Evolutionary conservation across 2,329 filamentous ascomycete species (phyloP), one percentile per base, ranked within the genome.

Genomic region (Teratosphaeria viscida): DNA sequence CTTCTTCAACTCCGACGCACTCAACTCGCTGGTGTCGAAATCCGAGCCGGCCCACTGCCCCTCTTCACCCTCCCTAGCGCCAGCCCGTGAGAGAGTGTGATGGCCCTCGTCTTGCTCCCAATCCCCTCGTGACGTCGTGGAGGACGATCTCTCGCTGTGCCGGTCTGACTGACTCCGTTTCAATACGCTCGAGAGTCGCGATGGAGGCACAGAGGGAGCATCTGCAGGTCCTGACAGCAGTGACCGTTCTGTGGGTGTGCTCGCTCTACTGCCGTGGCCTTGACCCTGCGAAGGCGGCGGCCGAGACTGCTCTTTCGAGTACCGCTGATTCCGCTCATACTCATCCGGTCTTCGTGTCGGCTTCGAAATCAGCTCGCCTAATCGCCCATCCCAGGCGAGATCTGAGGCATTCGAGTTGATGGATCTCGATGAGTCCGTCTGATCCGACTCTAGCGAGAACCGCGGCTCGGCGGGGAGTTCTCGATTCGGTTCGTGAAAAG

Each of bases 1-100:
- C 62, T 77, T 77, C 60, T 73, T 72, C 52, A 78, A 66, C 54
- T 79, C 73, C 57, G 75, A 71, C 11, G 74, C 70, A 29, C 70
- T 74, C 60, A 78, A 59, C 6, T 63, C 62, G 59, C 70, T 74
- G 14, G 66, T 74, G 58, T 77, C 74, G 53, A 69, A 73, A n/a
- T 70, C 69, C 55, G 73, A 76, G 35, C 73, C 68, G 43, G 67
- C 72, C 74, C 74, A 77, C n/a, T 71, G 69, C 49, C 67, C 69
- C 27, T 49, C 59, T 37, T 19, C 53, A 32, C 12, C 26, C 32
- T 49, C 56, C 29, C 37, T 54, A 10, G 60, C 60, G 54, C 64
- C 65, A 29, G 54, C 61, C 2, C 66, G 62, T 0, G 63, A 67
- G 0, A 67, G 59, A 6, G 67, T 69, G 52, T 64, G 68, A 55